Percentiles rank a stretch among this genome's conserved stretches.
Conservation (phyloP, 2,329 filamentous ascomycete species). For the Pseudogymnoascus destructans region DNA sequence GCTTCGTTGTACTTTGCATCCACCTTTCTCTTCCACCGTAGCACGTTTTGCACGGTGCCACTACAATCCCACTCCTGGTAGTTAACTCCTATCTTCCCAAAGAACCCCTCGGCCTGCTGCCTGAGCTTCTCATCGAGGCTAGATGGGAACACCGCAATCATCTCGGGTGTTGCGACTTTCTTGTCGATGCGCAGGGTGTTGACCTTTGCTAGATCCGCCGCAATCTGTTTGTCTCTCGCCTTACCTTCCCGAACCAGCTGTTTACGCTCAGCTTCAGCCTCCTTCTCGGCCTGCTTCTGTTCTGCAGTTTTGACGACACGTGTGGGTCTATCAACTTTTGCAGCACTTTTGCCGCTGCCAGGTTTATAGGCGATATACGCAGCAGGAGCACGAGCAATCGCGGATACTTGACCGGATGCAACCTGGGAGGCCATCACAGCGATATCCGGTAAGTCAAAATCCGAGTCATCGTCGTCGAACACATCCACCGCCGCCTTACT, state of each 20-base stretch:
- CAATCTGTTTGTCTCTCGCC: conserved; percentile 47
- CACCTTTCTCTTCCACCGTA: conserved; percentile 42
- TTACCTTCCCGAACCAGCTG: conserved; percentile 49
- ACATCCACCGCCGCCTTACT: not conserved
- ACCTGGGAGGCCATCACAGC: conserved; percentile 8
- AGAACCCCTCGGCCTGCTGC: conserved; percentile 36
- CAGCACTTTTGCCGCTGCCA: conserved; percentile 14
- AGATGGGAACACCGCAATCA: conserved; percentile 59
- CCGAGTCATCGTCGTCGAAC: conserved; percentile 11
- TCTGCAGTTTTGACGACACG: not conserved
- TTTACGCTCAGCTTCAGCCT: conserved; percentile 39
- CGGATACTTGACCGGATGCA: not conserved
- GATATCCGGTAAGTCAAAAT: conserved; percentile 15
- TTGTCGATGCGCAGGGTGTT: conserved; percentile 64
- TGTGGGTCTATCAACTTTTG: conserved; percentile 12
- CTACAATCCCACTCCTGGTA: conserved; percentile 29
- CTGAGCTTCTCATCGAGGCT: conserved; percentile 37
- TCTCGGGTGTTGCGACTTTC: conserved; percentile 59
- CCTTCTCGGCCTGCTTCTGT: conserved; percentile 16
- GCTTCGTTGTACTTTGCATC: conserved; percentile 35
- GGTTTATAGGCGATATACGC: conserved; percentile 13
- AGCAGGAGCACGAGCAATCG: conserved; percentile 1
- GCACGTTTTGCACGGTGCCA: conserved; percentile 34
- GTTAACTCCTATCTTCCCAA: conserved; percentile 38
- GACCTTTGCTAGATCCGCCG: conserved; percentile 54